Evolutionary conservation across 116 monocot genomes (phyloP), one percentile per base, ranked within the genome.

Genomic region (Iris pallida): DNA sequence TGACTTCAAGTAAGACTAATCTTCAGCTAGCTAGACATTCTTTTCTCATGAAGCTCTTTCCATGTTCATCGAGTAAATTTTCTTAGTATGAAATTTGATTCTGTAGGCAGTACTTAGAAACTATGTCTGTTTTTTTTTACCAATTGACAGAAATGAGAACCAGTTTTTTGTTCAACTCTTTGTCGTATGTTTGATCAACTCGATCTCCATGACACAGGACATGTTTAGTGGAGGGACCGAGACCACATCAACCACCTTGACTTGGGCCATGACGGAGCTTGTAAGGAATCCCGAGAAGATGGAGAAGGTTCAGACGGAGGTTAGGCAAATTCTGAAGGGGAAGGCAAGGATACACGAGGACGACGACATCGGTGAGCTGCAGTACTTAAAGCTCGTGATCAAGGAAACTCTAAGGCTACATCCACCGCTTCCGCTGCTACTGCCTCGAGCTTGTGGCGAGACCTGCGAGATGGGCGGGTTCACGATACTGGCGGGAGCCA

Each of bases 181-280:
- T n/a, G n/a, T n/a, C n/a, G n/a, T n/a, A n/a, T n/a, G n/a, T n/a
- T n/a, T n/a, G n/a, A n/a, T n/a, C n/a, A n/a, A n/a, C n/a, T n/a
- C n/a, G n/a, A n/a, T n/a, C n/a, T n/a, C n/a, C 30, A 30, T 30
- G 30, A 3, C 30, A 3, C 30, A 30, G 30, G 30, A 30, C 16
- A 46, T 63, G 63, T 20, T 63, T 13, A 45, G 43, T 4, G 63
- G 43, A 10, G 45, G 45, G 4, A 63, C 45, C 7, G 63, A 63
- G 45, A 45, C 45, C 7, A 63, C 63, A 45, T 63, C 63, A 16
- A 63, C n/a, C 45, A 63, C 63, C 5, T 8, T 63, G 63, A 44
- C 45, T 43, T 63, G 63, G 63, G 15, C 17, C 63, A 42, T 63
- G 63, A 7, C 63, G 15, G 63, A 63, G 45, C 63, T 63, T 2